These are phyloP conservation scores for Thraustochytrium sp. DNA, from an alignment of 352 stramenopile species.

Conservation along the genomic window DNA sequence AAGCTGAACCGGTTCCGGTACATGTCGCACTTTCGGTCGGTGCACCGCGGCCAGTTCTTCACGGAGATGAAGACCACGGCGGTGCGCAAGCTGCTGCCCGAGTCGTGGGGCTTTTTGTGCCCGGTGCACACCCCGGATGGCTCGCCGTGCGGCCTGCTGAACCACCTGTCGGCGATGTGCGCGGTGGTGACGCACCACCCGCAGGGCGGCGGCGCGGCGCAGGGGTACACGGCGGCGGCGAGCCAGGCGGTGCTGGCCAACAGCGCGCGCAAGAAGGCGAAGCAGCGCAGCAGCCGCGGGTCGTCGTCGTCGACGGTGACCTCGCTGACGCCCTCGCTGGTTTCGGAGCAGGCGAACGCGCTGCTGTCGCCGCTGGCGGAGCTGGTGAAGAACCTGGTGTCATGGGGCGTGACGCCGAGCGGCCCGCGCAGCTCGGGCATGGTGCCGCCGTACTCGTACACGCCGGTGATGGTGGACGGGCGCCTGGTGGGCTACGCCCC, in stretches of 20 bases:
- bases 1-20: conserved; percentile 94
- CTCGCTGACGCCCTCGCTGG: conserved; percentile 26
- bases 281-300: conserved; percentile 74
- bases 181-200: conserved; percentile 80
- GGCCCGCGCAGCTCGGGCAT: conserved; percentile 54
- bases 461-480: conserved; percentile 93
- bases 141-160: conserved; percentile 97
- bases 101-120: conserved; percentile 98
- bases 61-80: conserved; percentile 97
- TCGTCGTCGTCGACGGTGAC: conserved; percentile 61
- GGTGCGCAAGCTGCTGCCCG: conserved; percentile 92
- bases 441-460: conserved; percentile 77
- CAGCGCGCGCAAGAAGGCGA: conserved; percentile 86
- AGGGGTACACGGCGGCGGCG: conserved; percentile 86
- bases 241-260: conserved; percentile 53
- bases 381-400: conserved; percentile 36
- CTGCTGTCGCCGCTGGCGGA: conserved; percentile 47
- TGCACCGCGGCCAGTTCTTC: conserved; percentile 98
- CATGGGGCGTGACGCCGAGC: conserved; percentile 63
- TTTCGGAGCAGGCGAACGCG: conserved; percentile 61
- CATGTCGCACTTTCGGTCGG: conserved; percentile 94
- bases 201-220: conserved; percentile 74
- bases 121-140: conserved; percentile 97
- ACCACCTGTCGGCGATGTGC: conserved; percentile 90
- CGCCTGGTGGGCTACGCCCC: conserved; percentile 72